A percentile compares a stretch with the other conserved stretches of the same genome.
phyloP scores from a whole-genome alignment of 2,329 filamentous ascomycete genomes.

The Claviceps africana region DNA sequence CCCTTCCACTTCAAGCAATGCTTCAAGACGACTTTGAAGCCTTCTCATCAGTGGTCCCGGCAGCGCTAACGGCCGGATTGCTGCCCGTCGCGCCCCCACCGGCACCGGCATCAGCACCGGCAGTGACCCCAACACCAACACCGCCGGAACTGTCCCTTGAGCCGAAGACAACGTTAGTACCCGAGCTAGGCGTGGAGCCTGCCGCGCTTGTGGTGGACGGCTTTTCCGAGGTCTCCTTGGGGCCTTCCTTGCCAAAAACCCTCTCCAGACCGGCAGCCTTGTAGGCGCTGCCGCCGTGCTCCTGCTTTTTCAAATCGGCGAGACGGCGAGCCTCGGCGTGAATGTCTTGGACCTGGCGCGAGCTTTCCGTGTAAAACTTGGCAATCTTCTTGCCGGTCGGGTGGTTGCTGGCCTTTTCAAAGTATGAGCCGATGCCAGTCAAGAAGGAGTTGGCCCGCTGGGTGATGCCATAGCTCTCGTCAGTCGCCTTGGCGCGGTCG shows the following conservation, averaged over 20 bases:
- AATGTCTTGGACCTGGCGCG: conserved; percentile 86
- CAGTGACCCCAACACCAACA: conserved; percentile 1
- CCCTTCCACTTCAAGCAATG: too few relatives aligned
- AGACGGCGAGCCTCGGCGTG: conserved; percentile 81
- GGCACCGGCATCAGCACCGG: conserved; percentile 1
- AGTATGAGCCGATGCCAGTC: conserved; percentile 68
- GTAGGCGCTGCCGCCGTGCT: conserved; percentile 44
- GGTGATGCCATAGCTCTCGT: conserved; percentile 71
- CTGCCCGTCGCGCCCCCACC: conserved; percentile 4
- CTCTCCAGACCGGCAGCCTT: conserved; percentile 44
- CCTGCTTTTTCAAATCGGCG: conserved; percentile 70
- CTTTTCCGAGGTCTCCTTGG: conserved; percentile 6
- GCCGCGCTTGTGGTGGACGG: conserved; percentile 9
- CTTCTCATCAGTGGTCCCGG: conserved; percentile 15
- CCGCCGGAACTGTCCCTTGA: background rate
- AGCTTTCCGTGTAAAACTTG: conserved; percentile 71
- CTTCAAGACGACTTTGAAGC: background rate
- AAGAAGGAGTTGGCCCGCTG: conserved; percentile 53
- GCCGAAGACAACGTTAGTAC: background rate
- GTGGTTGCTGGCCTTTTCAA: conserved; percentile 80
- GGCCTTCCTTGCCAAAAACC: conserved; percentile 38
- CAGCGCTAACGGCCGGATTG: conserved; percentile 2
- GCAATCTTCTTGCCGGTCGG: conserved; percentile 80
- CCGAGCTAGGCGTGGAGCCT: conserved; percentile 1
- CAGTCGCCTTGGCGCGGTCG: conserved; percentile 71